These are phyloP conservation scores for Ustilago shanxiensis DNA, from an alignment of 1,284 basidiomycete genomes.

Conservation along the genomic window DNA sequence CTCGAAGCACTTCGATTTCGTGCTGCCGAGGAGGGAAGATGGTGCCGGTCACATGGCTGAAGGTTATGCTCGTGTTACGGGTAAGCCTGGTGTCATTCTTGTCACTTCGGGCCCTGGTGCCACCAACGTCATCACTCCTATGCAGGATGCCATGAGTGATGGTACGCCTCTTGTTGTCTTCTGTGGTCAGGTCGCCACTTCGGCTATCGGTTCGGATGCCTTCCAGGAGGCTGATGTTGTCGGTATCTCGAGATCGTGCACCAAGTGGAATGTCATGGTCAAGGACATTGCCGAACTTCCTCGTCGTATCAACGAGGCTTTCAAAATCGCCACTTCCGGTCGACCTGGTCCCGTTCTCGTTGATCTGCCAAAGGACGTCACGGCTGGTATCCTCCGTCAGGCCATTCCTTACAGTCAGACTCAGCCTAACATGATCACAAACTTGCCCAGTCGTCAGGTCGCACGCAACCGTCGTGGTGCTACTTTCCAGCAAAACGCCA, in stretches of 20 bases:
- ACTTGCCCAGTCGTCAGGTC: conserved; percentile 65
- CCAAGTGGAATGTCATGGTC: conserved; percentile 99
- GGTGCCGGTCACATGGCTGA: conserved; percentile 99
- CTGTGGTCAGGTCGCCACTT: conserved; percentile 95
- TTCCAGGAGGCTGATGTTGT: conserved; percentile 98
- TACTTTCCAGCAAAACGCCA: conserved; percentile 38
- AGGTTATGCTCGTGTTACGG: conserved; percentile 96
- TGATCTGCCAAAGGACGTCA: conserved; percentile 97
- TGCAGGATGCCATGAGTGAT: conserved; percentile 97
- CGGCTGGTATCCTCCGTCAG: conserved; percentile 87
- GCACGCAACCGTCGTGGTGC: conserved; percentile 54
- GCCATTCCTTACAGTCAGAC: conserved; percentile 89
- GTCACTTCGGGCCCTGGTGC: conserved; percentile 98
- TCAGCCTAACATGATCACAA: conserved; percentile 78
- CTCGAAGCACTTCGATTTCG: conserved; percentile 93
- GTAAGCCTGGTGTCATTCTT: conserved; percentile 96
- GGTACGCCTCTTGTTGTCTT: conserved; percentile 96
- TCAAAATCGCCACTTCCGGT: conserved; percentile 97
- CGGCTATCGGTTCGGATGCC: conserved; percentile 95
- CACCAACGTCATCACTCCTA: conserved; percentile 96
- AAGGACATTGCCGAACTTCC: conserved; percentile 96
- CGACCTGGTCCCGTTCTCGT: conserved; percentile 97
- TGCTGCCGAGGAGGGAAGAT: conserved; percentile 96
- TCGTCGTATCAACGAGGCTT: conserved; percentile 96
- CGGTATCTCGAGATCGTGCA: conserved; percentile 95